phyloP scores from a whole-genome alignment of 2,329 filamentous ascomycete genomes.

The Verticillium tricorpus region DNA sequence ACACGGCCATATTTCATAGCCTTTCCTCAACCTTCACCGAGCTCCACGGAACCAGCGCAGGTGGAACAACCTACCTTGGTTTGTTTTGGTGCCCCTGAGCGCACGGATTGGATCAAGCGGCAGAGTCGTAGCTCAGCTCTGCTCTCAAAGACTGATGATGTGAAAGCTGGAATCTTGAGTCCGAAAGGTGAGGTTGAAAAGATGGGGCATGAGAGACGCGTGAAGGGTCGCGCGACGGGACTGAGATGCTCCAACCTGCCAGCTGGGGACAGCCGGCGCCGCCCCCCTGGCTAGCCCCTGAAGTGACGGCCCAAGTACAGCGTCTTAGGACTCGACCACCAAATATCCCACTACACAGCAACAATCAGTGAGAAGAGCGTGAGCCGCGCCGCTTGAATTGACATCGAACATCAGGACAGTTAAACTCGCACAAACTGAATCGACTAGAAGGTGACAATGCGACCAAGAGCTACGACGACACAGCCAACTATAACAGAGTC shows the following conservation, averaged over 20 bases:
- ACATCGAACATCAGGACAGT: too few relatives aligned
- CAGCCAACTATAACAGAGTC: too few relatives aligned
- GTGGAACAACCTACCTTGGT: neutral
- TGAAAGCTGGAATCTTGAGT: neutral
- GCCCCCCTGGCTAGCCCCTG: neutral
- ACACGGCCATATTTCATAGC: too few relatives aligned
- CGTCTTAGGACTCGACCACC: too few relatives aligned
- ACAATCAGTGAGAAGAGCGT: too few relatives aligned
- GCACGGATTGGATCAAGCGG: neutral
- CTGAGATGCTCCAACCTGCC: neutral
- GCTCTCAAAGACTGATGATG: neutral
- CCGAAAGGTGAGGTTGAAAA: neutral
- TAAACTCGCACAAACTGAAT: too few relatives aligned
- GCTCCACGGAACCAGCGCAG: neutral
- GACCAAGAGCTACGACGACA: too few relatives aligned
- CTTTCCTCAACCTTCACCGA: too few relatives aligned
- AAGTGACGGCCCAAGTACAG: neutral
- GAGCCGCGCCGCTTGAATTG: too few relatives aligned
- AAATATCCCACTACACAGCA: too few relatives aligned
- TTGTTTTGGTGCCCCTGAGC: too few relatives aligned
- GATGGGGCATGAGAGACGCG: neutral
- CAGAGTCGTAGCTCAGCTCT: neutral
- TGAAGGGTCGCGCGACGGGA: neutral
- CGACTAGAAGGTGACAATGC: too few relatives aligned
- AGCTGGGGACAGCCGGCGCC: neutral